Base-by-base conservation (phyloP, 2,329 filamentous ascomycete genomes). In the Talaromyces marneffei region DNA sequence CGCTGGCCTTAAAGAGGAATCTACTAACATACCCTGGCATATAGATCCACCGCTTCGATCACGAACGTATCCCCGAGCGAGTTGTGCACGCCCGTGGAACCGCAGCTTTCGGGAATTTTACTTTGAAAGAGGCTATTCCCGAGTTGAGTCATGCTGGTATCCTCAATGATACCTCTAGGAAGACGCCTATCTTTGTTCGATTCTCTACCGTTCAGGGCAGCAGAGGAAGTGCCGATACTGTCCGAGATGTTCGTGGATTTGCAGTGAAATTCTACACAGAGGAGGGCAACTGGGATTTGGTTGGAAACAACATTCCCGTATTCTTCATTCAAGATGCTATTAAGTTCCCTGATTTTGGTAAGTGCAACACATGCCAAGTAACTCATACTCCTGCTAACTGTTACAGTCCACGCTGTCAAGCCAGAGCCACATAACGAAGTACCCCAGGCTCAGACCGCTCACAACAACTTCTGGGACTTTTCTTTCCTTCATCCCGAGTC, bases 401-500 rank as follows among this genome's bases (percentile, higher is more conserved):
- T 39, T 61, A 58, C 48, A 66, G 66, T 83, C 23, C 81, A 84
- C 61, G 79, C 80, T 1, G 83, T 79, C 37, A 91, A 91, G 74
- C 87, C 88, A 0, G 85, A 90, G 66, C 88, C 88, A 0, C 78
- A 89, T 67, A 87, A 82, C 57, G 88, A 90, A 66, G 80, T 90
- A 0, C 88, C 89, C 0, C 87, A 90, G 68, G 89, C 82, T 0
- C 88, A 90, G 68, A 77, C 81, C 0, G 87, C 87, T 0, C 87
- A 90, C 70, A 88, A 90, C 73, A 89, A 89, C 69, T 90, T 90
- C 68, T 91, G 87, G 88, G 88, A 92, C 68, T 91, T 91, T 66
- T 79, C 83, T 42, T 87, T 79, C 65, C 74, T 87, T 64, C 86
- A 91, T 67, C 78, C 84, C 0, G 88, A 93, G 71, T 83, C 87